Evolutionary conservation across 179 eudicot species (phyloP).

Genomic region (Nepenthes alata): DNA sequence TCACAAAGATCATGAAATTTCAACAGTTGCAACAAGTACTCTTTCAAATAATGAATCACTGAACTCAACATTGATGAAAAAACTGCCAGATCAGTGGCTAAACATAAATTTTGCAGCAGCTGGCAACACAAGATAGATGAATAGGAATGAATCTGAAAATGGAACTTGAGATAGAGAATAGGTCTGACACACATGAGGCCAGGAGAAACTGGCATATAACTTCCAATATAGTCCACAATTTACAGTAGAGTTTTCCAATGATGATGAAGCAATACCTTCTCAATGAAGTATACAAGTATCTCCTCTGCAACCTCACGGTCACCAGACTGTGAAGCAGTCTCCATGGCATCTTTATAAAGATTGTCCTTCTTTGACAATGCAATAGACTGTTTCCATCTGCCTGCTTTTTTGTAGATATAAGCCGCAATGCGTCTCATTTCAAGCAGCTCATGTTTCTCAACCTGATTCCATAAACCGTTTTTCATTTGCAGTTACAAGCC

Average conservation of each 20-base stretch:
- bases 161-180: background rate
- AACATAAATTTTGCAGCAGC: background rate
- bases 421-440: conserved; percentile 49
- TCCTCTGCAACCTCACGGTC: conserved; percentile 47
- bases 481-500: background rate
- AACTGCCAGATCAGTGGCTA: too few species aligned
- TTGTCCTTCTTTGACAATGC: conserved; percentile 39
- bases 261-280: conserved; percentile 16
- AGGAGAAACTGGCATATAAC: too few species aligned
- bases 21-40: too few species aligned
- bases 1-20: too few species aligned
- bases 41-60: too few species aligned
- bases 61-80: too few species aligned
- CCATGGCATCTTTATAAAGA: conserved; percentile 43
- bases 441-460: conserved; percentile 39
- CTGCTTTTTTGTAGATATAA: conserved; percentile 41
- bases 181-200: too few species aligned
- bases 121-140: background rate
- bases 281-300: conserved; percentile 38
- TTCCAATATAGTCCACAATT: too few species aligned
- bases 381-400: conserved; percentile 45
- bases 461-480: conserved; percentile 12
- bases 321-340: conserved; percentile 41
- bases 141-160: too few species aligned
- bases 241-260: background rate